Conservation (phyloP, 2,329 filamentous ascomycete genomes). For the Curvularia lunata region DNA sequence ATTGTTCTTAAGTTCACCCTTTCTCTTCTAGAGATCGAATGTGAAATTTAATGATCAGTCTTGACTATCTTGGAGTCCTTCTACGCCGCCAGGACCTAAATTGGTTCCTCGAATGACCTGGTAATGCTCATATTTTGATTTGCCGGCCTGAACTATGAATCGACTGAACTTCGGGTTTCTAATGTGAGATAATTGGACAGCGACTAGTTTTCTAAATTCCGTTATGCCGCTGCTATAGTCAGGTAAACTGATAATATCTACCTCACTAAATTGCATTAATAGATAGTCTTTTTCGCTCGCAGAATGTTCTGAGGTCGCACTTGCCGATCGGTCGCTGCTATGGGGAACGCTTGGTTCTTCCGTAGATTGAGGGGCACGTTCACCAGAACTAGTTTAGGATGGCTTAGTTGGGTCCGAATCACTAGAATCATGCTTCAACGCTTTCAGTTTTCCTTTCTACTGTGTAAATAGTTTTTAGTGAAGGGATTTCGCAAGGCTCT, state of each 20-base stretch:
- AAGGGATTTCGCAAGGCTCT: too few relatives aligned
- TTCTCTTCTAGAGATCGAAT: background rate
- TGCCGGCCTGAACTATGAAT: background rate
- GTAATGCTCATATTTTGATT: background rate
- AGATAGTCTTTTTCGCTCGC: background rate
- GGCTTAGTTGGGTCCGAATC: too few relatives aligned
- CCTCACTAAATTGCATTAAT: background rate
- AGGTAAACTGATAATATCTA: background rate
- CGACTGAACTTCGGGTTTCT: background rate
- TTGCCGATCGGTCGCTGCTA: too few relatives aligned
- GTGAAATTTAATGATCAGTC: background rate
- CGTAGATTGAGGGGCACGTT: too few relatives aligned
- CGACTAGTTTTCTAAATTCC: background rate
- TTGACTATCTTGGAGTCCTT: background rate
- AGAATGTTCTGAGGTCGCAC: too few relatives aligned
- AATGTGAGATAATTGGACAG: background rate
- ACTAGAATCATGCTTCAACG: too few relatives aligned
- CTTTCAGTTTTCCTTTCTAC: too few relatives aligned
- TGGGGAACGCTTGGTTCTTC: too few relatives aligned
- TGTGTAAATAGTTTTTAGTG: too few relatives aligned
- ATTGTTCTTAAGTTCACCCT: background rate
- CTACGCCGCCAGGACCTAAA: conserved; percentile 1
- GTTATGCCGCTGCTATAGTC: background rate
- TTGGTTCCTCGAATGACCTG: background rate
- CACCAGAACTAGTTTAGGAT: too few relatives aligned